A percentile compares a stretch with the other conserved stretches of the same genome.
phyloP scores from a whole-genome alignment of 768 basidiomycete species.

The Peribolospora baueri region DNA sequence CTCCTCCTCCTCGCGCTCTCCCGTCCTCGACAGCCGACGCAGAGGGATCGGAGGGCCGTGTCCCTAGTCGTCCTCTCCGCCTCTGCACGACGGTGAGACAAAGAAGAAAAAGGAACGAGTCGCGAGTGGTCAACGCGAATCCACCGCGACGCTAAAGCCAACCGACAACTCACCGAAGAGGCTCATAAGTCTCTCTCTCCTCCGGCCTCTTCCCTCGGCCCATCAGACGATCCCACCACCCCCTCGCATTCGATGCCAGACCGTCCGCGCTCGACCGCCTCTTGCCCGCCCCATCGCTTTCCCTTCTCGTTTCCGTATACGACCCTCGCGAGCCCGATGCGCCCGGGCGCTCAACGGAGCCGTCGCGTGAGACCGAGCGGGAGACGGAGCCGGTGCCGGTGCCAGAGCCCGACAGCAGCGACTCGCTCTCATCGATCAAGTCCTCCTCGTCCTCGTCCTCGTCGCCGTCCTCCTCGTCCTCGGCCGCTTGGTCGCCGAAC shows the following conservation, averaged over 20 bases:
- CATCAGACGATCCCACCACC: too few species aligned
- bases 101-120: too few species aligned
- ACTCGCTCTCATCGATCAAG: slow-evolving; percentile 10
- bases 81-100: not conserved
- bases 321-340: slow-evolving; percentile 39
- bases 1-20: not conserved
- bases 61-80: not conserved
- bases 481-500: slow-evolving; percentile 7
- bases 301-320: slow-evolving; percentile 43
- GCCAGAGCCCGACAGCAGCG: not conserved
- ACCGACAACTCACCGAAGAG: slow-evolving; percentile 2
- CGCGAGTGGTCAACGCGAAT: not conserved
- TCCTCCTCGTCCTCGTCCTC: slow-evolving; percentile 36
- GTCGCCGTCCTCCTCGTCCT: slow-evolving; percentile 9
- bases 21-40: not conserved
- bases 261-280: not conserved
- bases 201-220: too few species aligned
- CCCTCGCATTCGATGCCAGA: not conserved
- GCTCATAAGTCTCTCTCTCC: not conserved
- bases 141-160: not conserved
- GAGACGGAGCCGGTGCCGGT: not conserved
- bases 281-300: not conserved
- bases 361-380: slow-evolving; percentile 24
- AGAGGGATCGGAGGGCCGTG: not conserved
- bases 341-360: slow-evolving; percentile 56